Evolutionary conservation across 768 basidiomycete genomes (phyloP).

Genomic region (Boletus rubroflammeus): DNA sequence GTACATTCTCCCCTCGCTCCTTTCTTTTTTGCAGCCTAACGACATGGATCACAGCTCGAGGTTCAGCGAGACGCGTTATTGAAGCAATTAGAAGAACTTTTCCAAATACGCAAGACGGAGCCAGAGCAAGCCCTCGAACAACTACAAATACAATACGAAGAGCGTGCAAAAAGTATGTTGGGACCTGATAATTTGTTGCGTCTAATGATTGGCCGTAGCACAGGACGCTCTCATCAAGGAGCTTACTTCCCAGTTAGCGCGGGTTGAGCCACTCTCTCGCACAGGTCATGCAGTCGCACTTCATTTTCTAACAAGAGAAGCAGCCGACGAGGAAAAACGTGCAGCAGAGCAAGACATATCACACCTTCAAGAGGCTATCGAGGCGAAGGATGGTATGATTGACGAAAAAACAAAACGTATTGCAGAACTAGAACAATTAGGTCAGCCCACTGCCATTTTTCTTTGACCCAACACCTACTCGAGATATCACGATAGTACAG

Average conservation of each 20-base stretch:
- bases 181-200: background rate
- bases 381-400: slow-evolving; percentile 41
- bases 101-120: slow-evolving; percentile 59
- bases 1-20: slow-evolving; percentile 7
- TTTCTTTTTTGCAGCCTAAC: background rate
- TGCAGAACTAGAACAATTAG: slow-evolving; percentile 41
- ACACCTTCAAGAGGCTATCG: slow-evolving; percentile 41
- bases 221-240: slow-evolving; percentile 46
- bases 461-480: background rate
- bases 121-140: slow-evolving; percentile 53
- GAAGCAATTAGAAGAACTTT: slow-evolving; percentile 56
- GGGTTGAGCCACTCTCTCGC: slow-evolving; percentile 51
- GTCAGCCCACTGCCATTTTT: slow-evolving; percentile 35
- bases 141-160: slow-evolving; percentile 49
- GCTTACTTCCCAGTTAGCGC: slow-evolving; percentile 51
- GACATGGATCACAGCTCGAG: slow-evolving; percentile 25
- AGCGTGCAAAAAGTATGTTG: slow-evolving; percentile 47
- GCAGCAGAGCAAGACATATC: slow-evolving; percentile 45
- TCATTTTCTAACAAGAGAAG: slow-evolving; percentile 70
- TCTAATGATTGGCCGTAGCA: slow-evolving; percentile 37
- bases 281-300: slow-evolving; percentile 49
- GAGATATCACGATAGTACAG: slow-evolving; percentile 38
- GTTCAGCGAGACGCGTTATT: slow-evolving; percentile 45
- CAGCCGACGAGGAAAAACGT: slow-evolving; percentile 66
- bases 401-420: slow-evolving; percentile 46